Evolutionary conservation across 495 filamentous ascomycete genomes (phyloP).

Genomic region (Penicillium maclennaniae): DNA sequence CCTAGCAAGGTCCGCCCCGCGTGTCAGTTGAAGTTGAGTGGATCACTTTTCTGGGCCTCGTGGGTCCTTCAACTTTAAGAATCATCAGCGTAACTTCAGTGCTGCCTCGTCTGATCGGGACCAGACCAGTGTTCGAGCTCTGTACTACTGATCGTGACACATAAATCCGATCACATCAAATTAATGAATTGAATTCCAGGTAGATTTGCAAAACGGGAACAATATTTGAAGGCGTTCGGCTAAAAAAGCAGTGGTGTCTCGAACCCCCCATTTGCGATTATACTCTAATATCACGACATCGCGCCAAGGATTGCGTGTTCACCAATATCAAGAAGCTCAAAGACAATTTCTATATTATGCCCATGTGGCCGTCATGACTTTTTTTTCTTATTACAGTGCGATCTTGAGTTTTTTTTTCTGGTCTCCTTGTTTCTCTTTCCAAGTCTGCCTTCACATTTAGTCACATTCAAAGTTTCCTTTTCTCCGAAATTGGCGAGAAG

Average conservation of each 20-base stretch:
- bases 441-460: neutral
- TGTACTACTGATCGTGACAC: neutral
- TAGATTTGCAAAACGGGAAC: neutral
- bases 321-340: neutral
- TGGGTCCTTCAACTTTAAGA: neutral
- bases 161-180: neutral
- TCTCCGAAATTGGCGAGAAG: neutral
- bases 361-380: neutral
- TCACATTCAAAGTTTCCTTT: neutral
- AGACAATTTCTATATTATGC: neutral
- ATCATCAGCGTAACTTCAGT: too few species aligned
- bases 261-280: neutral
- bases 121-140: neutral
- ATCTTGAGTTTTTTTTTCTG: too few species aligned
- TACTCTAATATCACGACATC: neutral
- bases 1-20: neutral
- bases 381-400: neutral
- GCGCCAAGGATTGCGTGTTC: neutral
- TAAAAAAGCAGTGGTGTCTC: neutral
- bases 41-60: neutral
- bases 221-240: neutral
- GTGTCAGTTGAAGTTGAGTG: neutral
- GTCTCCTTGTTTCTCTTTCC: neutral
- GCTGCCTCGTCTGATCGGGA: neutral
- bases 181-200: too few species aligned